A percentile compares a stretch with the other conserved stretches of the same genome.
These are phyloP conservation scores for Abrus precatorius DNA, from an alignment of 306 rosid species.

Conservation along the genomic window DNA sequence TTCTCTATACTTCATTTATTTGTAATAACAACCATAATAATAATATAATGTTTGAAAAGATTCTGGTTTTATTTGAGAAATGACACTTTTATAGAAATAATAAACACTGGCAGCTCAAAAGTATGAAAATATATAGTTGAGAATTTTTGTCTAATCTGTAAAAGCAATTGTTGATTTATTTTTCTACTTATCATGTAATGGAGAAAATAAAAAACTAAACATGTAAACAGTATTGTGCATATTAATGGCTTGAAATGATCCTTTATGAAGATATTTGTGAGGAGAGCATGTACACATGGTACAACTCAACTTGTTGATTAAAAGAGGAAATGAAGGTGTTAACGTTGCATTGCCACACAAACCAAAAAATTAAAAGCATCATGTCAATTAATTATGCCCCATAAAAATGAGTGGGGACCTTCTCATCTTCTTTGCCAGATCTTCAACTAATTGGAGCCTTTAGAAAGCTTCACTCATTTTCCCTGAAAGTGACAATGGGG, in stretches of 20 bases:
- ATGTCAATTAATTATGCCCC: constrained; percentile 32
- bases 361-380: no score
- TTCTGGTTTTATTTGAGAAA: not conserved
- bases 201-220: no score
- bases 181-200: not conserved
- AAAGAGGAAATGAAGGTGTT: constrained; percentile 18
- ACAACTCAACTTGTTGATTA: not conserved
- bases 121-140: not conserved
- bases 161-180: not conserved
- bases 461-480: constrained; percentile 59
- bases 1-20: no score
- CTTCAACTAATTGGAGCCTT: constrained; percentile 54
- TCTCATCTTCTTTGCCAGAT: constrained; percentile 59
- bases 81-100: not conserved
- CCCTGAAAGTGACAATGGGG: constrained; percentile 56
- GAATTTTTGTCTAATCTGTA: not conserved
- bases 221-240: not conserved
- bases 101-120: not conserved
- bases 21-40: no score
- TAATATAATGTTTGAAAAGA: no score
- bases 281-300: not conserved
- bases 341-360: no score
- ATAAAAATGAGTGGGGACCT: constrained; percentile 46
- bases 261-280: not conserved
- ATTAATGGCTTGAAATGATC: not conserved